Evolutionary conservation across 2,329 filamentous ascomycete species (phyloP).

Genomic region (Raffaelea ambrosiae): DNA sequence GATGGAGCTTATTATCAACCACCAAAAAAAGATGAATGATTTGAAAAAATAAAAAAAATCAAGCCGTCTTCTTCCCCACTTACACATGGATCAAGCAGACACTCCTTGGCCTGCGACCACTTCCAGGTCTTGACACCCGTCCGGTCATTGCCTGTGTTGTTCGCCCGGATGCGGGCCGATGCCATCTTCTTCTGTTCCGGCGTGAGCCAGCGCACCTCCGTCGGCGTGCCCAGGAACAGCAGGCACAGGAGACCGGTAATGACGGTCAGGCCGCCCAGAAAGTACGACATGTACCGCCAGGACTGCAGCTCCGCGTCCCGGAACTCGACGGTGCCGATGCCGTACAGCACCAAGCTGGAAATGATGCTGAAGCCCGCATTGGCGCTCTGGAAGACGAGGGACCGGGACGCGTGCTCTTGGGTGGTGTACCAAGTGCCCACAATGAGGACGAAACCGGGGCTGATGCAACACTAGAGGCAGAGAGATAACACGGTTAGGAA

Average conservation of each 20-base stretch:
- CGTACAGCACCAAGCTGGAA: conserved; percentile 25
- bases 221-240: conserved; percentile 26
- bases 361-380: conserved; percentile 29
- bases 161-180: conserved; percentile 24
- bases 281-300: conserved; percentile 26
- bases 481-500: neutral
- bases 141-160: conserved; percentile 27
- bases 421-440: conserved; percentile 5
- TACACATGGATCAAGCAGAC: conserved; percentile 20
- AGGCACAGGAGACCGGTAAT: conserved; percentile 23
- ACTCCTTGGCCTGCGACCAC: conserved; percentile 27
- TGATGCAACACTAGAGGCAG: conserved; percentile 1
- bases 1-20: too few relatives aligned
- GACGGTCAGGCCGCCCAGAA: conserved; percentile 25
- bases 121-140: conserved; percentile 27
- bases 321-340: conserved; percentile 23
- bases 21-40: too few relatives aligned
- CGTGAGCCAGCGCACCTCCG: conserved; percentile 27
- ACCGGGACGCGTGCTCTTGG: conserved; percentile 17
- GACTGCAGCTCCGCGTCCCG: conserved; percentile 20
- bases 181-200: conserved; percentile 27
- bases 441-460: conserved; percentile 3
- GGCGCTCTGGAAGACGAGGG: conserved; percentile 27
- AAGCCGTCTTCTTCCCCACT: too few relatives aligned
- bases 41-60: too few relatives aligned